Percentiles rank a stretch among this genome's conserved stretches.
Evolutionary conservation across 345 rosid species (phyloP).

Genomic region (Anastatica hierochuntica): DNA sequence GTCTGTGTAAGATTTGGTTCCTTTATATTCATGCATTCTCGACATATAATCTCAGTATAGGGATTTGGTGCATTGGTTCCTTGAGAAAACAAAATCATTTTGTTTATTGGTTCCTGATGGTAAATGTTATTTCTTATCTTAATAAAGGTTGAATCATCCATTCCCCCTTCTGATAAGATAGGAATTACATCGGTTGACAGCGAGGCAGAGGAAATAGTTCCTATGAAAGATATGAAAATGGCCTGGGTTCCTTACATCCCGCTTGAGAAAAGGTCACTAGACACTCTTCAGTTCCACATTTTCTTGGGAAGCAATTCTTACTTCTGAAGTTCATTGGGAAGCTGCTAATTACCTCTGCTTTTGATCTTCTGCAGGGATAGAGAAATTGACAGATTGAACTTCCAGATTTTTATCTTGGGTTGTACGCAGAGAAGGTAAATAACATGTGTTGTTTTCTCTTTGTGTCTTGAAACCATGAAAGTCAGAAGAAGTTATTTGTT

Average conservation of each 20-base stretch:
- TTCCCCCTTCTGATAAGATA: constrained; percentile 84
- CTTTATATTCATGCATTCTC: not conserved
- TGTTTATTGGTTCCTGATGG: not conserved
- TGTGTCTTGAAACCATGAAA: not conserved
- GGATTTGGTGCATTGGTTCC: not conserved
- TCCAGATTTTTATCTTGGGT: constrained; percentile 52
- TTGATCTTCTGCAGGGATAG: constrained; percentile 43
- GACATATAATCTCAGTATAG: not conserved
- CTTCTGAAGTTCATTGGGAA: not conserved
- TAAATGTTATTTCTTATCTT: not conserved
- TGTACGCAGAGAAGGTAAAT: constrained; percentile 81
- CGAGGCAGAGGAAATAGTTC: constrained; percentile 64
- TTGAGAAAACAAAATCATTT: not conserved
- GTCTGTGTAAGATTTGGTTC: constrained; percentile 60
- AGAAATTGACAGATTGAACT: constrained; percentile 58
- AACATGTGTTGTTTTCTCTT: not conserved
- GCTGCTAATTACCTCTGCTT: constrained; percentile 4
- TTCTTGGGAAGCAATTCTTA: constrained; percentile 9
- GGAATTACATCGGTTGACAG: constrained; percentile 75
- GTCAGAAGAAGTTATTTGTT: not conserved
- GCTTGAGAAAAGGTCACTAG: constrained; percentile 52
- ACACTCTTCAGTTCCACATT: not conserved
- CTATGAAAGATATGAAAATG: constrained; percentile 94
- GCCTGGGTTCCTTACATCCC: constrained; percentile 92
- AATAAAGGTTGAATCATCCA: constrained; percentile 61